These are phyloP conservation scores for Euphrasia arctica DNA, from an alignment of 305 asterid species.

Conservation along the genomic window DNA sequence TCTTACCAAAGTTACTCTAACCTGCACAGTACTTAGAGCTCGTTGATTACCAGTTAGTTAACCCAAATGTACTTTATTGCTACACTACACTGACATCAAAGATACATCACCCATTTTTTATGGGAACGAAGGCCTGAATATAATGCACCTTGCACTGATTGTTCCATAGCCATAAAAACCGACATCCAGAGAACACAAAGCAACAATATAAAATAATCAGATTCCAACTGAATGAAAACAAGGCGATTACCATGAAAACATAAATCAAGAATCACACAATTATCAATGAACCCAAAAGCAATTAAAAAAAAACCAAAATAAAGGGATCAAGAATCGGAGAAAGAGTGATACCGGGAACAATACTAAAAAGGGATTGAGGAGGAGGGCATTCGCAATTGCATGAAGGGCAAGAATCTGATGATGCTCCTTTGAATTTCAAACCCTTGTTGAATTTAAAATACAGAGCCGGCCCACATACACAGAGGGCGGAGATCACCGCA, in stretches of 20 bases:
- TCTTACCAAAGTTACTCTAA: not conserved
- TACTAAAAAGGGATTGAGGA: conserved; percentile 78
- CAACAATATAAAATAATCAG: not conserved
- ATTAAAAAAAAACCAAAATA: conserved; percentile 2
- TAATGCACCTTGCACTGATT: conserved; percentile 5
- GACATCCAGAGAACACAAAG: conserved; percentile 3
- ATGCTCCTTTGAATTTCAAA: conserved; percentile 45
- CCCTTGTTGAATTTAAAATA: conserved; percentile 88
- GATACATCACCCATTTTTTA: not conserved
- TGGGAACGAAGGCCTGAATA: conserved; percentile 13
- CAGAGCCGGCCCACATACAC: conserved; percentile 94
- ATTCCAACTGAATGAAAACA: conserved; percentile 24
- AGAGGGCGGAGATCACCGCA: conserved; percentile 94
- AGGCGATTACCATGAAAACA: conserved; percentile 6
- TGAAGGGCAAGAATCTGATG: conserved; percentile 69
- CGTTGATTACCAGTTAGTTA: not conserved
- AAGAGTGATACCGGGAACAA: conserved; percentile 70
- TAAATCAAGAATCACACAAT: conserved; percentile 15
- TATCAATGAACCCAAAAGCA: conserved; percentile 21
- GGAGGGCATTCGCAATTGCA: conserved; percentile 88
- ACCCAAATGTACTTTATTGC: not conserved
- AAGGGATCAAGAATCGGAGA: conserved; percentile 16
- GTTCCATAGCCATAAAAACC: not conserved
- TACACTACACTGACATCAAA: no score
- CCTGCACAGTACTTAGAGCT: not conserved